Base-by-base conservation (phyloP, 2,329 filamentous ascomycete species). In the Ophiostoma tasmaniense region DNA sequence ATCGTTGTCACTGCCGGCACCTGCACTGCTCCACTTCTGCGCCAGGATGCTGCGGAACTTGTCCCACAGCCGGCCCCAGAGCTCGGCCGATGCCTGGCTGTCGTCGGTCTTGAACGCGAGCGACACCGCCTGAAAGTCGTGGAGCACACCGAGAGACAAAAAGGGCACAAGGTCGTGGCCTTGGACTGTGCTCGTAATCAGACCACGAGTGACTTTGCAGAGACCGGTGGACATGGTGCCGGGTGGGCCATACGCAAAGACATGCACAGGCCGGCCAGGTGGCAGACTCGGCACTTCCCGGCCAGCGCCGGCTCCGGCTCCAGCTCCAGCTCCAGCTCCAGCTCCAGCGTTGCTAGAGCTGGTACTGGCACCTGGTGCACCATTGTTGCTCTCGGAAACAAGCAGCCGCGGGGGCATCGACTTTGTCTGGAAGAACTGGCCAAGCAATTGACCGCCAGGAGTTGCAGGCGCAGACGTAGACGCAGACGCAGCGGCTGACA, bases 191-290 rank as follows among this genome's bases (percentile, higher is more conserved):
- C 87, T 92, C 2, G 90, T 93, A 71, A 93, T 89, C 8, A 93
- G 82, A 1, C 89, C 90, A 17, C 89, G 83, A 0, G 90, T 93
- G 13, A 88, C 88, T 70, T 85, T 85, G 59, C 90, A 86, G 8
- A 93, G 82, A 1, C 87, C 85, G 0, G 89, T 82, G 0, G 89
- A 91, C 84, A 93, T 87, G 17, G 89, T 89, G 0, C 89, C 86
- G 0, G 90, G 90, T 1, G 90, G 88, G 0, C 90, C 90, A 75
- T 92, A 93, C 7, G 90, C 89, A 75, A 91, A 93, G 14, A 92
- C 90, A 73, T 93, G 90, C 25, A 93, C 89, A 2, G 89, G 88
- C 0, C 90, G 84, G 20, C 88, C 87, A 0, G 88, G 74, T 0
- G 90, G 90, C 0, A 93, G 81, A 22, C 81, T 83, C 7, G 71